A percentile compares a stretch with the other conserved stretches of the same genome.
Conservation (phyloP, 495 filamentous ascomycete genomes). For the Pseudoneurospora amorphoporcata region DNA sequence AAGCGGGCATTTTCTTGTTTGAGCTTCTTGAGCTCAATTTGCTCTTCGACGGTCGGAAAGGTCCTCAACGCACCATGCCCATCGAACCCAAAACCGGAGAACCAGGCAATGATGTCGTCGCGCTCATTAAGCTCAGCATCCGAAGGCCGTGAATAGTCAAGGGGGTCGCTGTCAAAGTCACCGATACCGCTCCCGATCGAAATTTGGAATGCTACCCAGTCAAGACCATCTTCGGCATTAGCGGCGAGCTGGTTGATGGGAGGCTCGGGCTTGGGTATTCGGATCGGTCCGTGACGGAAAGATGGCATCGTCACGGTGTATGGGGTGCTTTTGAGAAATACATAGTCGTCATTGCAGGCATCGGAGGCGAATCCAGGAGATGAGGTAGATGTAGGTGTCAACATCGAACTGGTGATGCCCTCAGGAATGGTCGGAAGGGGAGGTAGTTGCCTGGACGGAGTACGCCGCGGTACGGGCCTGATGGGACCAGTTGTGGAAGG, state of each 20-base stretch:
- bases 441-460: conserved; percentile 14
- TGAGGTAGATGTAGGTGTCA: conserved; percentile 9
- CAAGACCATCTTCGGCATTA: conserved; percentile 34
- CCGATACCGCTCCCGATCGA: conserved; percentile 40
- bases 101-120: conserved; percentile 36
- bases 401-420: conserved; percentile 11
- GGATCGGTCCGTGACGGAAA: conserved; percentile 40
- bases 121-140: conserved; percentile 28
- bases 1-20: neutral
- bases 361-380: conserved; percentile 7
- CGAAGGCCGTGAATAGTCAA: conserved; percentile 27
- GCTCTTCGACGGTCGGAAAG: neutral
- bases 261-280: conserved; percentile 31
- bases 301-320: conserved; percentile 30
- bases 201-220: conserved; percentile 50
- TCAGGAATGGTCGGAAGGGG: conserved; percentile 38
- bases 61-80: conserved; percentile 24
- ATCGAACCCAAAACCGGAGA: conserved; percentile 29
- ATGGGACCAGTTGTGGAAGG: conserved; percentile 11
- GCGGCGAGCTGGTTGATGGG: conserved; percentile 24
- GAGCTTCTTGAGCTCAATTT: neutral
- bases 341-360: conserved; percentile 21
- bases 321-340: conserved; percentile 32
- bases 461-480: conserved; percentile 8
- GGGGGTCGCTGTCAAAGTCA: conserved; percentile 32